These are phyloP conservation scores for Colletotrichum sp. DNA, from an alignment of 2,329 filamentous ascomycete species.

Conservation along the genomic window DNA sequence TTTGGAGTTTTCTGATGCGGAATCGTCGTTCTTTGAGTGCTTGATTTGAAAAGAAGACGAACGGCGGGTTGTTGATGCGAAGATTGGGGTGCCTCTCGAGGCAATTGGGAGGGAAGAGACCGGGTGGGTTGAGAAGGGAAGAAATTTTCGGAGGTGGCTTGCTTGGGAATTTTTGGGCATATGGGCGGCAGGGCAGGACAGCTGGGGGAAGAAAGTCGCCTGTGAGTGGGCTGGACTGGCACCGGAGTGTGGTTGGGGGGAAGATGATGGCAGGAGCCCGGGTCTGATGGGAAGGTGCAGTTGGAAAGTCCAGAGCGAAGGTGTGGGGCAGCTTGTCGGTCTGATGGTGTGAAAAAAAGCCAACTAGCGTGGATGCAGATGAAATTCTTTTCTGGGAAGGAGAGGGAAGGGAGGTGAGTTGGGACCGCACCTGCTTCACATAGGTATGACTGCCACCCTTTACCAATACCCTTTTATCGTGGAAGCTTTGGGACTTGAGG, in stretches of 20 bases:
- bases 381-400: neutral
- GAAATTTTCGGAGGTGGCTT: neutral
- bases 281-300: neutral
- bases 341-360: neutral
- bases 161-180: neutral
- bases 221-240: neutral
- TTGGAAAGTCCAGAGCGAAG: neutral
- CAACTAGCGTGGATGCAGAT: neutral
- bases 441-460: neutral
- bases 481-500: neutral
- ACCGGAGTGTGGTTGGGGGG: slow-evolving; percentile 10
- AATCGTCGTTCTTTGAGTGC: neutral
- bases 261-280: neutral
- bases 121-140: neutral
- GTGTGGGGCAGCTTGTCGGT: neutral
- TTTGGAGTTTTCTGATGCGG: neutral
- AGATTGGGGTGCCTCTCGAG: neutral
- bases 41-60: neutral
- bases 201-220: neutral
- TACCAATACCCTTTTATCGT: fast-evolving
- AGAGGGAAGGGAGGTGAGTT: neutral
- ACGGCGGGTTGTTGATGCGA: neutral
- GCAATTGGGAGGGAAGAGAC: neutral
- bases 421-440: neutral
- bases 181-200: neutral